Conservation (phyloP, 2,329 filamentous ascomycete species). For the Penicillium sclerotiorum region DNA sequence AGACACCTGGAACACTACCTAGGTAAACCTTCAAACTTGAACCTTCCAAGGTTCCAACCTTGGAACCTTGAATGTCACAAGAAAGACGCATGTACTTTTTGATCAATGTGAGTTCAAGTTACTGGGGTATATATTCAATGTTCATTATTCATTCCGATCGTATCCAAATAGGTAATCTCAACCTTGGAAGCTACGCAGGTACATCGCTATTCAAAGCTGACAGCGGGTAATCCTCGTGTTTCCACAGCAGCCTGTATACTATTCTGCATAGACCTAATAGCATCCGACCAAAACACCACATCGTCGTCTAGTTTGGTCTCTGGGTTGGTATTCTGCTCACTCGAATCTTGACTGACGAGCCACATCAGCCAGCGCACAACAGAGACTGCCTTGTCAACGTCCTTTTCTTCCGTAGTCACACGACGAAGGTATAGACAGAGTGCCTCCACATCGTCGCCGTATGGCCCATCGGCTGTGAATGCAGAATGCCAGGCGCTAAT, state of each 20-base stretch:
- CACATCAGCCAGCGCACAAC: constrained; percentile 66
- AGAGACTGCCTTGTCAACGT: constrained; percentile 73
- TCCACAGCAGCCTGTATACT: constrained; percentile 47
- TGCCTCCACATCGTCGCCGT: constrained; percentile 74
- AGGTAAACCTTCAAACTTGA: too few relatives aligned
- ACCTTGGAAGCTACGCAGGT: too few relatives aligned
- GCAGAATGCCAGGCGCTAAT: constrained; percentile 74
- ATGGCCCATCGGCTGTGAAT: constrained; percentile 74
- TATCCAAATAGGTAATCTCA: too few relatives aligned
- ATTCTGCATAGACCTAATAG: constrained; percentile 44
- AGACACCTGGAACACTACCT: too few relatives aligned
- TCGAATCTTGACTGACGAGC: constrained; percentile 32
- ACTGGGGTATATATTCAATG: too few relatives aligned
- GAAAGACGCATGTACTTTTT: too few relatives aligned
- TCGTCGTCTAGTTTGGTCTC: constrained; percentile 7
- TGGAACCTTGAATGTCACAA: too few relatives aligned
- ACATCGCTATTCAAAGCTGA: constrained; percentile 43
- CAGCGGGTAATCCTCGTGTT: constrained; percentile 48
- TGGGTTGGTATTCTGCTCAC: neutral
- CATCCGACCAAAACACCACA: constrained; percentile 35
- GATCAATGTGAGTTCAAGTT: too few relatives aligned
- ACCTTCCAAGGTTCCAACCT: too few relatives aligned
- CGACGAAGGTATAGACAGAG: constrained; percentile 71
- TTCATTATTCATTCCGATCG: neutral
- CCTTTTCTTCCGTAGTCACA: constrained; percentile 74